Evolutionary conservation across 352 stramenopile species (phyloP).

Genomic region (Phytopythium delawarense): DNA sequence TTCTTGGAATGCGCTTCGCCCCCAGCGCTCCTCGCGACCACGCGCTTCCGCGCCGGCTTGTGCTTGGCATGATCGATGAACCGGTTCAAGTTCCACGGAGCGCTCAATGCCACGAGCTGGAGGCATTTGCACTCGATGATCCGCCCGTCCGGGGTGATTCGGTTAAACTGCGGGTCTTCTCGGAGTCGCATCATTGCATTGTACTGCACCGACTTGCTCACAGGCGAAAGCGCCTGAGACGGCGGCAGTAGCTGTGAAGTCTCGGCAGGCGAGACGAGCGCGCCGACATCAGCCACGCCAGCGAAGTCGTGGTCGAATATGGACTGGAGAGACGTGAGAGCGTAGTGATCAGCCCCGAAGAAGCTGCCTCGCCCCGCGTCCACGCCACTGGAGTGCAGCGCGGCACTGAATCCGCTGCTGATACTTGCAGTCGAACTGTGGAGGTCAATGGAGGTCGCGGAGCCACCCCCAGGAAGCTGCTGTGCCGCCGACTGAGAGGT

Average conservation of each 20-base stretch:
- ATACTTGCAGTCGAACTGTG: background rate
- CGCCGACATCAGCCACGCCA: background rate
- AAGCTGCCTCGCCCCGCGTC: background rate
- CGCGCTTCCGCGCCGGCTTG: conserved; percentile 37
- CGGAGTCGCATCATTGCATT: conserved; percentile 19
- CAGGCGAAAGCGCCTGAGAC: background rate
- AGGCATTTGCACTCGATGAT: conserved; percentile 69
- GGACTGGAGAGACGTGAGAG: background rate
- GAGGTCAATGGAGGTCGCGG: background rate
- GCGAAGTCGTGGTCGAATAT: conserved; percentile 1
- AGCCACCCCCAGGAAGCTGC: background rate
- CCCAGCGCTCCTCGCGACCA: conserved; percentile 1
- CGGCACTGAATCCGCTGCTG: background rate
- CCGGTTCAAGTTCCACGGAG: conserved; percentile 47
- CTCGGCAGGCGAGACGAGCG: background rate
- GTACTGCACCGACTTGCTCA: background rate
- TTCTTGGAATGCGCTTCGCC: conserved; percentile 16
- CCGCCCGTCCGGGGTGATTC: conserved; percentile 56
- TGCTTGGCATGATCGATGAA: conserved; percentile 59
- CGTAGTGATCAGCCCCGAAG: background rate
- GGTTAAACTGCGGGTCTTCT: conserved; percentile 42
- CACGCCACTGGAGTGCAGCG: background rate
- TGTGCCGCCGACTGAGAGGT: background rate
- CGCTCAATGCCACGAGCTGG: conserved; percentile 46
- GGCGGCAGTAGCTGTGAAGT: background rate